phyloP scores from a whole-genome alignment of 2,329 filamentous ascomycete species.

The Fusarium falciforme region DNA sequence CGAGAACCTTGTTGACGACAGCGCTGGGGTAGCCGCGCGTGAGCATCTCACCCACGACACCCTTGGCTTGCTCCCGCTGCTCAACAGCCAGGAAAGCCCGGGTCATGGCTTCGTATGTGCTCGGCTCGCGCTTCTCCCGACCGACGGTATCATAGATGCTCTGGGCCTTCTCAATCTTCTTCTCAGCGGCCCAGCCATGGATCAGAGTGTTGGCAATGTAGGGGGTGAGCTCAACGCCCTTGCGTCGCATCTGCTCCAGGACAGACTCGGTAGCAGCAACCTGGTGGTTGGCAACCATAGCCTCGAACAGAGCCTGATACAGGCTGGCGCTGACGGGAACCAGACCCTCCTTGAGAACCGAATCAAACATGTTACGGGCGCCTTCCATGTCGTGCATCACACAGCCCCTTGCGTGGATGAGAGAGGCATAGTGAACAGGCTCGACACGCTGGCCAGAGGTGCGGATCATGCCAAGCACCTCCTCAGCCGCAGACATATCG shows the following conservation, averaged over 20 bases:
- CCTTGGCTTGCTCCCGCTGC: slow-evolving; percentile 79
- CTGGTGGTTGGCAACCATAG: slow-evolving; percentile 93
- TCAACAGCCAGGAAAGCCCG: slow-evolving; percentile 89
- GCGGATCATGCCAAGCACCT: slow-evolving; percentile 82
- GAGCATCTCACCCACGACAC: slow-evolving; percentile 89
- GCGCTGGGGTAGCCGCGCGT: slow-evolving; percentile 90
- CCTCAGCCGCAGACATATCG: slow-evolving; percentile 87
- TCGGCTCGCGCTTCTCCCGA: slow-evolving; percentile 86
- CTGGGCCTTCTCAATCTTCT: slow-evolving; percentile 82
- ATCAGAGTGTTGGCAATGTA: slow-evolving; percentile 99
- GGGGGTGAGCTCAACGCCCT: slow-evolving; percentile 85
- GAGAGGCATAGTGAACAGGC: slow-evolving; percentile 92
- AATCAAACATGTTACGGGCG: slow-evolving; percentile 84
- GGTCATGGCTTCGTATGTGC: slow-evolving; percentile 99
- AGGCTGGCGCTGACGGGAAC: slow-evolving; percentile 84
- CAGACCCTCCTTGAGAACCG: slow-evolving; percentile 74
- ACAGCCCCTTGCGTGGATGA: slow-evolving; percentile 96
- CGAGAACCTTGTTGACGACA: slow-evolving; percentile 92
- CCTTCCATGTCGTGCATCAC: slow-evolving; percentile 91
- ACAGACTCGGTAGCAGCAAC: slow-evolving; percentile 81
- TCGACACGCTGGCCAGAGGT: slow-evolving; percentile 81
- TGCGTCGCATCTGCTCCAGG: slow-evolving; percentile 78
- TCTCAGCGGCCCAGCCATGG: slow-evolving; percentile 91
- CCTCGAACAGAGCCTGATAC: slow-evolving; percentile 96
- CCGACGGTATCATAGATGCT: slow-evolving; percentile 84